Percentiles rank a stretch among this genome's conserved stretches.
These are phyloP conservation scores for Moesziomyces sp. DNA, from an alignment of 1,284 basidiomycete species.

Conservation along the genomic window DNA sequence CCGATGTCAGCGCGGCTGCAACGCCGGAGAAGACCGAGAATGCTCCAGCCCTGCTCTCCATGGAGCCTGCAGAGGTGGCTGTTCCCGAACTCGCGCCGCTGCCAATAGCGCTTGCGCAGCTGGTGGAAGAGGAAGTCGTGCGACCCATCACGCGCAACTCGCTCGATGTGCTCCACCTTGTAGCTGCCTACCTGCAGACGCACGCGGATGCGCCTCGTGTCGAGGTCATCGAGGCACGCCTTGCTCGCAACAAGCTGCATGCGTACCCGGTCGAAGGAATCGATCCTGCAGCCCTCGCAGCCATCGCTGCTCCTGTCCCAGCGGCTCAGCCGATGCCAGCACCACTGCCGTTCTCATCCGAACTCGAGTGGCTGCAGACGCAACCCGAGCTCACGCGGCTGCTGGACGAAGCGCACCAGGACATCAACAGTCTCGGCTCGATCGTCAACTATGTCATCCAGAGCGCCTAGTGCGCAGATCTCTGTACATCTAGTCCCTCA, in stretches of 20 bases:
- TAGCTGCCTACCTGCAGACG: constrained; percentile 18
- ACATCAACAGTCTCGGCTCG: constrained; percentile 41
- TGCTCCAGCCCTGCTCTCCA: constrained; percentile 11
- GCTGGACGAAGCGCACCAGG: constrained; percentile 37
- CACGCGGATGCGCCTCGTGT: constrained; percentile 12
- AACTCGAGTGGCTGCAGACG: constrained; percentile 37
- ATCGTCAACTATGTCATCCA: constrained; percentile 39
- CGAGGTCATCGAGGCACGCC: constrained; percentile 19
- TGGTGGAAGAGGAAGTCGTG: constrained; percentile 40
- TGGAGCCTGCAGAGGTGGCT: constrained; percentile 8
- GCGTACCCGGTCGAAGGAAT: constrained; percentile 16
- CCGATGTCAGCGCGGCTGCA: constrained; percentile 1
- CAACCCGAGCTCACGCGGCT: constrained; percentile 31
- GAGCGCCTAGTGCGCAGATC: constrained; percentile 13
- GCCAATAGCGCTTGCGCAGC: constrained; percentile 17
- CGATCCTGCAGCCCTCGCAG: not conserved
- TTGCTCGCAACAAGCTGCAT: constrained; percentile 16
- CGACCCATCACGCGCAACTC: constrained; percentile 34
- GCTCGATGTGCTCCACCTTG: constrained; percentile 38
- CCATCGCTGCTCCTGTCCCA: not conserved
- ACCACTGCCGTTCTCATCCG: constrained; percentile 20
- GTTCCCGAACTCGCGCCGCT: constrained; percentile 25
- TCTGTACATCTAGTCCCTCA: too few species aligned
- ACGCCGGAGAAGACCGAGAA: constrained; percentile 14
- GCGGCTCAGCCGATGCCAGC: not conserved